Percentiles rank a stretch among this genome's conserved stretches.
These are phyloP conservation scores for Ricinus communis DNA, from an alignment of 345 rosid genomes.

Conservation along the genomic window DNA sequence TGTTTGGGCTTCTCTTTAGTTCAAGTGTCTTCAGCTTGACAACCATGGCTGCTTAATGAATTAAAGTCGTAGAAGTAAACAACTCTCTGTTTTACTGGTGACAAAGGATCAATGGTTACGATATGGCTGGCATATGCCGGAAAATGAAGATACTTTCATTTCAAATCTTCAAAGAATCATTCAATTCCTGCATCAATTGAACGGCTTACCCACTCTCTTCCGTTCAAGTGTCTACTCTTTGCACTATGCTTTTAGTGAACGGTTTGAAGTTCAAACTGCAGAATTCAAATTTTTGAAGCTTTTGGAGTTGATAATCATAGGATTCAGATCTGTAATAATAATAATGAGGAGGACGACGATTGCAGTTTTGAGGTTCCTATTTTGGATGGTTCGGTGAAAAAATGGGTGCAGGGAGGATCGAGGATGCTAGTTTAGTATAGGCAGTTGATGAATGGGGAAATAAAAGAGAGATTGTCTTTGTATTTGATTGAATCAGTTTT, in stretches of 20 bases:
- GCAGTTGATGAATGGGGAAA: slow-evolving; percentile 55
- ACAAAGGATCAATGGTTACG: slow-evolving; percentile 55
- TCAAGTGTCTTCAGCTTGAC: too few relatives aligned
- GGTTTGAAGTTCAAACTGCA: slow-evolving; percentile 55
- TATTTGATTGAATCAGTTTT: slow-evolving; percentile 58
- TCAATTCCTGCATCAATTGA: slow-evolving; percentile 65
- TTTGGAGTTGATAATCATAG: slow-evolving; percentile 71
- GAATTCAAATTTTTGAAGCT: slow-evolving; percentile 84
- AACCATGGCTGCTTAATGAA: too few relatives aligned
- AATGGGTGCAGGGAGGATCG: slow-evolving; percentile 71
- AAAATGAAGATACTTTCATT: slow-evolving; percentile 62
- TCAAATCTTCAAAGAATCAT: slow-evolving; percentile 17
- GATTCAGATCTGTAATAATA: slow-evolving; percentile 46
- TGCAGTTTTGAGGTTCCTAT: slow-evolving; percentile 67
- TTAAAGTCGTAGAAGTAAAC: not conserved
- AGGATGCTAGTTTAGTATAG: slow-evolving; percentile 50
- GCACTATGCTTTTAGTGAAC: slow-evolving; percentile 70
- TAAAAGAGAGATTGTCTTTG: slow-evolving; percentile 52
- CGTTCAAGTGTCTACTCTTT: slow-evolving; percentile 52
- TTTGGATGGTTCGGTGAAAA: slow-evolving; percentile 81
- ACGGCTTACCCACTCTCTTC: too few relatives aligned
- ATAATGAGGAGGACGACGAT: slow-evolving; percentile 21
- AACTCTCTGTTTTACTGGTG: slow-evolving; percentile 1
- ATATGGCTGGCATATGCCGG: slow-evolving; percentile 66
- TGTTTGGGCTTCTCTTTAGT: too few relatives aligned